Conservation (phyloP, 129 eudicot genomes). For the Flaveria trinervia region DNA sequence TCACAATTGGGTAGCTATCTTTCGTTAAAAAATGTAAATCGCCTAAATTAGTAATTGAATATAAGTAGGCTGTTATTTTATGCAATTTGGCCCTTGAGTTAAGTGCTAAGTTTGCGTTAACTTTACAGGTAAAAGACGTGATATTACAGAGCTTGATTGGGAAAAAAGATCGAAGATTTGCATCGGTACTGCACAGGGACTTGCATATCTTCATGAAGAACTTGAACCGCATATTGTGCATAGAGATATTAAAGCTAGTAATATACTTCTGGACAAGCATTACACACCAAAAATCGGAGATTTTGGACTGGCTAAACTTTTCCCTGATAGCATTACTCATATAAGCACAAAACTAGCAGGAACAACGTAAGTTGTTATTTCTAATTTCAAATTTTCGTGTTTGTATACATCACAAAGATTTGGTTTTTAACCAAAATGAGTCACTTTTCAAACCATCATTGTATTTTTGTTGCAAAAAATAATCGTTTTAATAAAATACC, state of each 20-base stretch:
- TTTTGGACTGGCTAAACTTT: conserved; percentile 96
- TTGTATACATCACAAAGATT: conserved; percentile 7
- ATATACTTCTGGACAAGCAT: conserved; percentile 73
- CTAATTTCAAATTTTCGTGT: background rate
- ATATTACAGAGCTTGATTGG: conserved; percentile 55
- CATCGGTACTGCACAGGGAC: conserved; percentile 82
- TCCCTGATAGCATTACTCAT: conserved; percentile 92
- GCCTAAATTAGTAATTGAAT: background rate
- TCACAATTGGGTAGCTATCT: background rate
- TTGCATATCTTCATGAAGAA: conserved; percentile 95
- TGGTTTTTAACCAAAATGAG: background rate
- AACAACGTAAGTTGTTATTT: conserved; percentile 65
- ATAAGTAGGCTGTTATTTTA: background rate
- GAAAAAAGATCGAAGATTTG: conserved; percentile 66
- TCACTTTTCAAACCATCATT: background rate
- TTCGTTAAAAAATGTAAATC: background rate
- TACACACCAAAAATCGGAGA: conserved; percentile 91
- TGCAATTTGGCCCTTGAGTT: background rate
- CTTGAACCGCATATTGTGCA: conserved; percentile 85
- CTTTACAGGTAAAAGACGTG: conserved; percentile 52
- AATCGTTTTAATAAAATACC: background rate
- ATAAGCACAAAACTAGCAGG: conserved; percentile 90
- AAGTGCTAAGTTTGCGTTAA: conserved; percentile 1
- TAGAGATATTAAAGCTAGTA: conserved; percentile 95
- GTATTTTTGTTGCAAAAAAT: background rate